Percentiles rank a stretch among this genome's conserved stretches.
phyloP scores from a whole-genome alignment of 2,329 filamentous ascomycete species.

The Delphinella strobiligena region DNA sequence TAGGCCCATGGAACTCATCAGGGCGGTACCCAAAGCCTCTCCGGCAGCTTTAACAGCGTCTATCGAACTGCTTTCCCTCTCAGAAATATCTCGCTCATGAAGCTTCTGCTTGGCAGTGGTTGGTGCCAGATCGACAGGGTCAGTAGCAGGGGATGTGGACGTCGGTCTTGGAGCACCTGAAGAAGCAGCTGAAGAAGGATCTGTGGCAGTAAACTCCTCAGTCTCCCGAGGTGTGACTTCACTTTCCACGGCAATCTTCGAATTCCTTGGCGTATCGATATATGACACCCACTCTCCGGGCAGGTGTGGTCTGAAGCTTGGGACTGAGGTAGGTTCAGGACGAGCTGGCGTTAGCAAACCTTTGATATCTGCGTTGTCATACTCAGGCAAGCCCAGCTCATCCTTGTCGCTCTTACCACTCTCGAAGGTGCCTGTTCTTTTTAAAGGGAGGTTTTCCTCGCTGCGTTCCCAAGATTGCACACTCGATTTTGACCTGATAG shows the following conservation, averaged over 20 bases:
- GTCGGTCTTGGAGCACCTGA: neutral
- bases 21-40: slow-evolving; percentile 34
- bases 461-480: slow-evolving; percentile 27
- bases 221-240: slow-evolving; percentile 3
- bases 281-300: slow-evolving; percentile 44
- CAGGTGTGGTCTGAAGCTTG: slow-evolving; percentile 38
- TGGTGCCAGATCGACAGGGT: slow-evolving; percentile 19
- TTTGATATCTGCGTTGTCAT: neutral
- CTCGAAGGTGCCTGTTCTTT: slow-evolving; percentile 12
- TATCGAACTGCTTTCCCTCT: slow-evolving; percentile 22
- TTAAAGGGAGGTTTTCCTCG: slow-evolving; percentile 22
- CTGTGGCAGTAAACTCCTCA: slow-evolving; percentile 13
- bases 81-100: slow-evolving; percentile 12
- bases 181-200: neutral
- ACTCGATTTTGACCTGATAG: slow-evolving; percentile 28
- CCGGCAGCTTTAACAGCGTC: slow-evolving; percentile 34
- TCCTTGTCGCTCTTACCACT: slow-evolving; percentile 5
- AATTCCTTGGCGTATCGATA: slow-evolving; percentile 27
- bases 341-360: slow-evolving; percentile 1
- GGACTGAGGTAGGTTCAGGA: slow-evolving; percentile 13
- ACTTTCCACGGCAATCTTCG: slow-evolving; percentile 14
- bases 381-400: slow-evolving; percentile 1
- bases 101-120: slow-evolving; percentile 22
- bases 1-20: slow-evolving; percentile 24
- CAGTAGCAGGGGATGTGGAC: neutral